Percentiles rank a stretch among this genome's conserved stretches.
Conservation (phyloP, 345 rosid species). For the Dipteronia sinensis region DNA sequence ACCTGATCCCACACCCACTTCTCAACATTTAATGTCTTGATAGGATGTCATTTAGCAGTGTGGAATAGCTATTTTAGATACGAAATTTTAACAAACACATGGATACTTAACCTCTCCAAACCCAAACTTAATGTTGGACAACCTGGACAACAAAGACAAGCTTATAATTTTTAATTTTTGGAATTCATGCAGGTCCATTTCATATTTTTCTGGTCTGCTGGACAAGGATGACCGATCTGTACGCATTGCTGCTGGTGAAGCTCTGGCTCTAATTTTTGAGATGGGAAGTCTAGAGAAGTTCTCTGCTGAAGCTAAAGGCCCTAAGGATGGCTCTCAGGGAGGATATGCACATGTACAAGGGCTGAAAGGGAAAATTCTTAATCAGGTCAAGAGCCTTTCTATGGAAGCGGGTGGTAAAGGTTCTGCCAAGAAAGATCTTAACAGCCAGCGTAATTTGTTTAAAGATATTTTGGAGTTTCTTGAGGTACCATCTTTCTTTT, state of each 20-base stretch:
- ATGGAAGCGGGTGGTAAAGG: constrained; percentile 96
- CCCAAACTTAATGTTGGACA: neutral
- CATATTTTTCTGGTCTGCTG: constrained; percentile 68
- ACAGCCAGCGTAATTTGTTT: constrained; percentile 77
- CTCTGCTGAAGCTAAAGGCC: constrained; percentile 43
- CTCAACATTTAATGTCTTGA: neutral
- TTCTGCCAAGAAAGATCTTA: constrained; percentile 88
- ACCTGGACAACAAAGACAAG: neutral
- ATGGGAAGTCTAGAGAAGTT: constrained; percentile 70
- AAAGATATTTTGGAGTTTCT: constrained; percentile 78
- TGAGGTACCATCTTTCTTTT: constrained; percentile 45
- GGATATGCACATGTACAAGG: constrained; percentile 60
- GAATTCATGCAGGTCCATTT: constrained; percentile 58
- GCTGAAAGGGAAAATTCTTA: constrained; percentile 57
- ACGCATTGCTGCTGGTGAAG: constrained; percentile 97
- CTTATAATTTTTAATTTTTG: constrained; percentile 8
- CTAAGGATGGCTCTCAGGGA: constrained; percentile 48
- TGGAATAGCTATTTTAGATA: neutral
- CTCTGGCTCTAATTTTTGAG: constrained; percentile 81
- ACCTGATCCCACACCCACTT: neutral
- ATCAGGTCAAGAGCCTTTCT: constrained; percentile 76
- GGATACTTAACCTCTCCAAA: neutral
- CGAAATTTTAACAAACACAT: neutral
- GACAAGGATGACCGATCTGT: constrained; percentile 87
- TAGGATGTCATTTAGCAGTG: neutral